Percentiles rank a stretch among this genome's conserved stretches.
Evolutionary conservation across 2,329 filamentous ascomycete species (phyloP).

Genomic region (Ambrosiella beaveri): DNA sequence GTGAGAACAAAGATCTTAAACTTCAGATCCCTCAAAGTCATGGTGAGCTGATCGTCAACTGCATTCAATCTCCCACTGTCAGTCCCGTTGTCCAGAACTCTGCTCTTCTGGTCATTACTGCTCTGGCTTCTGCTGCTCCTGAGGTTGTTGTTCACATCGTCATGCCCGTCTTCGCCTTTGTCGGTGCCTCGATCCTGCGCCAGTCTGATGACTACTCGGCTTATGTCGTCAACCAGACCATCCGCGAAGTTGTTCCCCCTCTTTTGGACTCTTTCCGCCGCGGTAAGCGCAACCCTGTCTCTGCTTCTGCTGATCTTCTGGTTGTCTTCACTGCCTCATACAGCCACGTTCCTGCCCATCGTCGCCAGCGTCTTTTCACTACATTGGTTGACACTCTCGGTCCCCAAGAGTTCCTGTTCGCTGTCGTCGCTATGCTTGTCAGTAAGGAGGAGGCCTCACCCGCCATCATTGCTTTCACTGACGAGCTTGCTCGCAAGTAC

Average conservation of each 20-base stretch:
- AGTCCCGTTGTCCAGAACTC: constrained; percentile 90
- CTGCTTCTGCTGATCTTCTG: constrained; percentile 75
- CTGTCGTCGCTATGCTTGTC: constrained; percentile 74
- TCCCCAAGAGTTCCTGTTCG: constrained; percentile 71
- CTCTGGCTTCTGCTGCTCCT: constrained; percentile 70
- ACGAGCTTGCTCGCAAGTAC: constrained; percentile 57
- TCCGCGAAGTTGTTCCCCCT: constrained; percentile 84
- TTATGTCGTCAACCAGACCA: constrained; percentile 87
- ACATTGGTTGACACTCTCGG: constrained; percentile 75
- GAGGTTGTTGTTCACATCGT: constrained; percentile 89
- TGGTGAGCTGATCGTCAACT: constrained; percentile 82
- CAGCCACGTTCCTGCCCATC: constrained; percentile 82
- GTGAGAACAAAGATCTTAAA: constrained; percentile 39
- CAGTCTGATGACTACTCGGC: constrained; percentile 96
- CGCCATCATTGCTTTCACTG: constrained; percentile 55
- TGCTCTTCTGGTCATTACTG: constrained; percentile 73
- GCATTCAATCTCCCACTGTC: constrained; percentile 65
- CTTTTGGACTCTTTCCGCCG: constrained; percentile 71
- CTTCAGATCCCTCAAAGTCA: constrained; percentile 58
- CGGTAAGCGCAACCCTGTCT: constrained; percentile 59
- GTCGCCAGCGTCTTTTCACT: constrained; percentile 65
- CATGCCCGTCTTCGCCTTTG: constrained; percentile 98
- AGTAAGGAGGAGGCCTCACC: constrained; percentile 58
- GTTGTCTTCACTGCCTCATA: constrained; percentile 92
- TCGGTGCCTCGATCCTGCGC: constrained; percentile 77